phyloP scores from a whole-genome alignment of 257 asterid species.

The Striga asiatica region DNA sequence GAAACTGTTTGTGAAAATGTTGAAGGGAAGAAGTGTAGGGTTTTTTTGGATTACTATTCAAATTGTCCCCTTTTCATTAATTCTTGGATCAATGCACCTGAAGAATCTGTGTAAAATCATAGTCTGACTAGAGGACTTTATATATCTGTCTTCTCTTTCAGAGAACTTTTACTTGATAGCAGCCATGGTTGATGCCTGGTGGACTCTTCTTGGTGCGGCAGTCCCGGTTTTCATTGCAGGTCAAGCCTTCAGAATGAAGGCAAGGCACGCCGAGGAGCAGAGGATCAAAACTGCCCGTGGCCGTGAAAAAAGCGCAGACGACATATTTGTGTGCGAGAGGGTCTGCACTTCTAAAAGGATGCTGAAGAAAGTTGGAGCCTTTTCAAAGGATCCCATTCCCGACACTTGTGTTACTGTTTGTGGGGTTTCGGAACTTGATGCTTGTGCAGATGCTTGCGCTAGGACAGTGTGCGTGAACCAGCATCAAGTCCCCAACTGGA shows the following conservation, averaged over 20 bases:
- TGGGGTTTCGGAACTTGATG: conserved; percentile 93
- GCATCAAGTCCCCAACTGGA: conserved; percentile 96
- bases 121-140: too few relatives aligned
- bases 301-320: conserved; percentile 79
- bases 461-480: conserved; percentile 86
- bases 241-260: conserved; percentile 71
- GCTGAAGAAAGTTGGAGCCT: conserved; percentile 89
- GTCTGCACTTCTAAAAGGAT: conserved; percentile 94
- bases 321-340: conserved; percentile 82
- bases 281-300: conserved; percentile 64
- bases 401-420: conserved; percentile 92
- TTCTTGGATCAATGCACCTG: too few relatives aligned
- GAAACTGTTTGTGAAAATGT: neutral
- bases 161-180: neutral
- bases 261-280: conserved; percentile 65
- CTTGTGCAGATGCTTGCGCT: conserved; percentile 96
- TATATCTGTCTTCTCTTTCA: too few relatives aligned
- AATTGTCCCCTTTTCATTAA: too few relatives aligned
- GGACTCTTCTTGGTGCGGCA: conserved; percentile 81
- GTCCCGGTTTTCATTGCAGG: conserved; percentile 76
- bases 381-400: conserved; percentile 90
- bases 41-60: too few relatives aligned
- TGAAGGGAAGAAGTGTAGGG: neutral
- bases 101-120: too few relatives aligned
- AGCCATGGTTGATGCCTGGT: conserved; percentile 88